Percentiles rank a stretch among this genome's conserved stretches.
These are phyloP conservation scores for Boletus rubroflammeus DNA, from an alignment of 768 basidiomycete species.

Conservation along the genomic window DNA sequence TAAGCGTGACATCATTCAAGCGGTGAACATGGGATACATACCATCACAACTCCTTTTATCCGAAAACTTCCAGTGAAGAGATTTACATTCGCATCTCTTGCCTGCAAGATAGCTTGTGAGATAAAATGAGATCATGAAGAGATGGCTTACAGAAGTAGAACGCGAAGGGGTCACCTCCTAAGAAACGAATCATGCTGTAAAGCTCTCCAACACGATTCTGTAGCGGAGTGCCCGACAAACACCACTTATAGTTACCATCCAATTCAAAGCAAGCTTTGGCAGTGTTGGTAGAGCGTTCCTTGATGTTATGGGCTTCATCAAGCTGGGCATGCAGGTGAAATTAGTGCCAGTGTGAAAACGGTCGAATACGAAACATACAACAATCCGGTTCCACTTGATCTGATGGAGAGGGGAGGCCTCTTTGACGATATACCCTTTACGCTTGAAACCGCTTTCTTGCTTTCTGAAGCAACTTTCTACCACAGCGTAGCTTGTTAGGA, in stretches of 20 bases:
- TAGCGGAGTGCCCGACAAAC: conserved; percentile 92
- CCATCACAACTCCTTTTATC: conserved; percentile 83
- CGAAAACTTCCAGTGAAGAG: conserved; percentile 89
- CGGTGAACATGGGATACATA: conserved; percentile 30
- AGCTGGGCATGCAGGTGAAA: conserved; percentile 43
- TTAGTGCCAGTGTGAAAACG: background rate
- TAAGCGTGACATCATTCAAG: background rate
- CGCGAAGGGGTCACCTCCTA: conserved; percentile 90
- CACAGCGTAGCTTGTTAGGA: conserved; percentile 84
- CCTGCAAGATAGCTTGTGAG: conserved; percentile 38
- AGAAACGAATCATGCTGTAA: conserved; percentile 89
- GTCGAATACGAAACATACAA: conserved; percentile 43
- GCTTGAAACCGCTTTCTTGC: conserved; percentile 89
- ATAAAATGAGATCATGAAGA: background rate
- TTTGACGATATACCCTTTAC: conserved; percentile 77
- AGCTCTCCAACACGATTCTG: conserved; percentile 99
- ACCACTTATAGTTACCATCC: conserved; percentile 81
- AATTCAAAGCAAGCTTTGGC: conserved; percentile 96
- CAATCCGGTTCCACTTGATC: conserved; percentile 79
- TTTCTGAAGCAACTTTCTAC: conserved; percentile 91
- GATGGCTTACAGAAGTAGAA: conserved; percentile 78
- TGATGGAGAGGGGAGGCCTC: conserved; percentile 84
- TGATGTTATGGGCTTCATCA: conserved; percentile 98
- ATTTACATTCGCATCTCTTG: conserved; percentile 91
- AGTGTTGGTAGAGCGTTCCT: conserved; percentile 90